Base-by-base conservation (phyloP, 495 filamentous ascomycete genomes). In the Penicillium coffeae region DNA sequence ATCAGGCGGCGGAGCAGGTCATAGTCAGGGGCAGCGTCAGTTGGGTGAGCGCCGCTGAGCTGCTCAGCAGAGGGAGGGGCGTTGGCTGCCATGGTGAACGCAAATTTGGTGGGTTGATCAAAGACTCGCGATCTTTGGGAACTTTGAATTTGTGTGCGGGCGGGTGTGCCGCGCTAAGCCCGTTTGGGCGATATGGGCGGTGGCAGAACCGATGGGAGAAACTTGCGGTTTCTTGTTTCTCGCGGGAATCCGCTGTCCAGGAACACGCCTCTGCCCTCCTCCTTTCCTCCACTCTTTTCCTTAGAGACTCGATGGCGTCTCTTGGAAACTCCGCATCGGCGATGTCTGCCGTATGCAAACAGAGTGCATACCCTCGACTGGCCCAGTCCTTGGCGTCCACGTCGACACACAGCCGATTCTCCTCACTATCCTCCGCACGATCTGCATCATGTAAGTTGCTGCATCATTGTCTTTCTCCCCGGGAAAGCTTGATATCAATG, bases 1-100 rank as follows among this genome's bases (percentile, higher is more conserved):
- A 95, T 85, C 57, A 98, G 74, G 68, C 93, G 92, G 55, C 87
- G 88, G 40, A 96, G 75, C 38, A 97, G 77, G 71, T 94, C 87
- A 76, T 94, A 77, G 63, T 87, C 72, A 54, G 74, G 73, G 46
- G 78, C 76, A 59, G 80, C 68, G 51, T 84, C 79, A 44, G 66
- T 68, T 13, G 65, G 60, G 43, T 74, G 67, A 59, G 73, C 74
- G 58, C 76, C 74, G 62, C 78, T 78, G 73, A 73, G 73, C 65
- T 81, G 73, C 58, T 77, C 74, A 47, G 77, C 76, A 51, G 73
- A 70, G 46, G 77, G 66, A 52, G 70, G 76, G 52, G 65, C 68
- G 63, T 79, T 82, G 71, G 85, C 79, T 54, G 87, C 84, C 87
- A 90, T 92, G 59, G 59, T 65, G 61, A 52, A 39, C 46, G 41